Base-by-base conservation (phyloP, 2,329 filamentous ascomycete species). In the Chrysoporthe puriensis region DNA sequence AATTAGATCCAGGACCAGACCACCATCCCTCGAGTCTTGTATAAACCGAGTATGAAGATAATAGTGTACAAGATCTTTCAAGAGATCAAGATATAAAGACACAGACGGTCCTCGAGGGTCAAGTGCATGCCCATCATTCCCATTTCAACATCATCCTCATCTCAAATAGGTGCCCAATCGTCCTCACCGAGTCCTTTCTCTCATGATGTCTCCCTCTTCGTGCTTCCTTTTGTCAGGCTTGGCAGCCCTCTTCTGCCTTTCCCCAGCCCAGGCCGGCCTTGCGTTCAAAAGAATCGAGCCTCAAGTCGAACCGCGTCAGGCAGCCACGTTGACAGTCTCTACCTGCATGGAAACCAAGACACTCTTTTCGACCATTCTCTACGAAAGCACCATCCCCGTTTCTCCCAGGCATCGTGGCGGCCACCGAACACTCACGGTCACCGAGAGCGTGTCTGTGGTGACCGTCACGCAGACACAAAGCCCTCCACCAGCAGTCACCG, bases 321-420 rank as follows among this genome's bases (percentile, higher is more conserved):
- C 9, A 4, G 13, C 34, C 14, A 40, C 54, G 7, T 36, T 34
- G 21, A 61, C 58, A 9, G 26, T 46, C n/a, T 13, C 26, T 21
- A 34, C 58, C 42, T 61, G 58, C 26, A 61, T 43, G 26, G 58
- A 26, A n/a, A 61, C 42, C 11, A 61, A n/a, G 40, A 61, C 58
- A 4, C 21, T 40, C 58, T 34, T 61, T n/a, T 44, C 40, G 8
- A 46, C 42, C 43, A 26, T 46, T n/a, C 48, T 42, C 26, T 46
- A n/a, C 26, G 14, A 36, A 9, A 57, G 8, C 8, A 46, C 11
- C 44, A 46, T 46, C 44, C 4, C 44, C 4, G 36, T 9, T 40
- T 40, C 36, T 13, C 44, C 44, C 13, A 46, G 18, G 44, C 11
- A 4, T 46, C 18, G 13, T 13, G 44, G 13, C 44, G 50, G 14